phyloP scores from a whole-genome alignment of 2,329 filamentous ascomycete genomes.

The Apiospora koreana region DNA sequence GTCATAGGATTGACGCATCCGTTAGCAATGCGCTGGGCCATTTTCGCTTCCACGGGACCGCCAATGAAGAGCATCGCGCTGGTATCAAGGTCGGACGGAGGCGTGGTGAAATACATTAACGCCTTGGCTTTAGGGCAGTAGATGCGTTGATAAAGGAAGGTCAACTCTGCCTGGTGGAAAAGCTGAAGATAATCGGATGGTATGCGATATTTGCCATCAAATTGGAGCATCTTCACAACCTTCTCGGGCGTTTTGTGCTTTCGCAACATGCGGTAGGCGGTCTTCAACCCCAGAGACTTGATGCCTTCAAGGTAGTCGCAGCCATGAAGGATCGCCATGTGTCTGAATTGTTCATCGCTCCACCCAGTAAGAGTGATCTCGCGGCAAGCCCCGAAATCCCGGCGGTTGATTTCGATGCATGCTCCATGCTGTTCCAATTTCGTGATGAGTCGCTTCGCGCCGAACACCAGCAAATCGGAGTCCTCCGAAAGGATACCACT shows the following conservation, averaged over 20 bases:
- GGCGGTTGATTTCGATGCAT: constrained; percentile 87
- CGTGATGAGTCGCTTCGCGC: constrained; percentile 84
- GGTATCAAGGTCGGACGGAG: constrained; percentile 62
- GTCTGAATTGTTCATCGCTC: constrained; percentile 87
- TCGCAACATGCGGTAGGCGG: constrained; percentile 84
- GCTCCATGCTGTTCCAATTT: constrained; percentile 94
- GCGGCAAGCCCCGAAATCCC: constrained; percentile 83
- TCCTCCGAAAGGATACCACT: constrained; percentile 92
- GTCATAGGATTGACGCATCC: constrained; percentile 91
- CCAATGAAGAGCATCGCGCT: constrained; percentile 83
- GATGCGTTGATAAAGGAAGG: constrained; percentile 92
- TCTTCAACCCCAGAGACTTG: constrained; percentile 86
- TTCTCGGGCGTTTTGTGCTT: constrained; percentile 88
- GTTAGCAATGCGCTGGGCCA: constrained; percentile 72
- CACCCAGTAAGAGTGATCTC: constrained; percentile 89
- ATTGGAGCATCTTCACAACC: constrained; percentile 78
- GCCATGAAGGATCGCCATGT: constrained; percentile 94
- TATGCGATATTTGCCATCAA: constrained; percentile 82
- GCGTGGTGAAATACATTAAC: constrained; percentile 74
- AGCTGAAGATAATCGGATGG: constrained; percentile 78
- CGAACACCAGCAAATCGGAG: constrained; percentile 94
- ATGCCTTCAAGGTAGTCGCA: constrained; percentile 94
- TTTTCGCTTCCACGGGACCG: constrained; percentile 63
- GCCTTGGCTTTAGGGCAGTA: constrained; percentile 75
- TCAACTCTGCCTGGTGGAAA: constrained; percentile 86